phyloP scores from a whole-genome alignment of 345 rosid species.

The Citrus glauca region DNA sequence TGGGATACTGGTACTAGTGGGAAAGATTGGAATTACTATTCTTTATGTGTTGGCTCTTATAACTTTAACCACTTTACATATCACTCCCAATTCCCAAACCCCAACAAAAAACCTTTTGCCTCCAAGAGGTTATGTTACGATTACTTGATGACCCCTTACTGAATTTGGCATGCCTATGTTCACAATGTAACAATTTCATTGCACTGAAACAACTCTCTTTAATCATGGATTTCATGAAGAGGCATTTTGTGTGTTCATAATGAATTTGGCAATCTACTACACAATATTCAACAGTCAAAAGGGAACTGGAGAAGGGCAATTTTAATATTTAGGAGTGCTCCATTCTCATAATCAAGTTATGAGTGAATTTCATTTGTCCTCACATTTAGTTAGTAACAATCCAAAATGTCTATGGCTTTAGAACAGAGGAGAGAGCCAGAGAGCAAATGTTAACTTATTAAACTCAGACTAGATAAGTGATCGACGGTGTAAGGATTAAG shows the following conservation, averaged over 20 bases:
- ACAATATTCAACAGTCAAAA: background rate
- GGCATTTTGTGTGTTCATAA: background rate
- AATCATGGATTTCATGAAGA: too few relatives aligned
- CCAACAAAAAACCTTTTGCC: too few relatives aligned
- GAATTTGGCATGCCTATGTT: too few relatives aligned
- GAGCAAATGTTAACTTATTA: background rate
- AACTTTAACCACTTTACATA: background rate
- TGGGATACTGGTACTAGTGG: too few relatives aligned
- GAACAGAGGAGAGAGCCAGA: too few relatives aligned
- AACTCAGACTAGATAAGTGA: background rate
- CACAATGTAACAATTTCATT: too few relatives aligned
- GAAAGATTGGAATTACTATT: too few relatives aligned
- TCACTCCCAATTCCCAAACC: too few relatives aligned
- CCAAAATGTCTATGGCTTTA: background rate
- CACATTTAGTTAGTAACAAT: background rate
- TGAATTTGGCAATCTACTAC: background rate
- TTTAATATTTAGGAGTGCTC: background rate
- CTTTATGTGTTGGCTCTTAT: background rate
- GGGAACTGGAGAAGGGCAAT: background rate
- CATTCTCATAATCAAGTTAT: background rate
- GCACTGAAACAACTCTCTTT: too few relatives aligned
- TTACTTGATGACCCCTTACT: too few relatives aligned
- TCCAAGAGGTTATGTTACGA: too few relatives aligned
- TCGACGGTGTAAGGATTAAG: background rate
- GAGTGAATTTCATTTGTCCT: background rate